These are phyloP conservation scores for Uronychia binucleata DNA, from an alignment of 73 alveolate genomes.

Conservation along the genomic window DNA sequence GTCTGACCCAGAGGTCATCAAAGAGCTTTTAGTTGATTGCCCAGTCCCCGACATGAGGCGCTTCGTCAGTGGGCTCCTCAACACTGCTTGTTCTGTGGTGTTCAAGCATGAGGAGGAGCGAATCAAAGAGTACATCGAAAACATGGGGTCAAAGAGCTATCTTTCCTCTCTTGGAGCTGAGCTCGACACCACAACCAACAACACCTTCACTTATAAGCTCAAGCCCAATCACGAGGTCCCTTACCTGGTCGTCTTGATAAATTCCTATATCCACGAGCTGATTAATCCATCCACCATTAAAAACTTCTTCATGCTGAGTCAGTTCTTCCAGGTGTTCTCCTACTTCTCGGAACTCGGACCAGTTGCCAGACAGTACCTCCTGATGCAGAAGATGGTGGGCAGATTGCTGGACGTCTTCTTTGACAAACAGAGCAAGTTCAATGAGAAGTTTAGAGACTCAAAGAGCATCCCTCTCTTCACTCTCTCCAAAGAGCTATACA, in stretches of 20 bases:
- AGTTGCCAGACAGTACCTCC: conserved; percentile 33
- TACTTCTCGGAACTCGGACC: conserved; percentile 39
- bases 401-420: conserved; percentile 33
- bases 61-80: conserved; percentile 55
- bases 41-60: conserved; percentile 67
- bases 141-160: not conserved
- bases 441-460: conserved; percentile 15
- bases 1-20: conserved; percentile 26
- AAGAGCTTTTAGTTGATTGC: conserved; percentile 66
- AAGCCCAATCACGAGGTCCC: conserved; percentile 29
- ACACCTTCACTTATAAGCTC: not conserved
- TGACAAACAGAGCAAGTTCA: not conserved
- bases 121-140: not conserved
- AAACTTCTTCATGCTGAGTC: conserved; percentile 1
- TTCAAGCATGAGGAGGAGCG: conserved; percentile 28
- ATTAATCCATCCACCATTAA: conserved; percentile 7
- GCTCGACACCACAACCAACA: not conserved
- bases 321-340: conserved; percentile 42
- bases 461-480: conserved; percentile 22
- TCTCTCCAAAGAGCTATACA: conserved; percentile 22
- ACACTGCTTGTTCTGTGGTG: conserved; percentile 44
- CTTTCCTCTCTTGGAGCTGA: not conserved
- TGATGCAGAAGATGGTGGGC: conserved; percentile 14
- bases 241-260: conserved; percentile 16
- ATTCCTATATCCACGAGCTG: conserved; percentile 25